These are phyloP conservation scores for Tagetes erecta DNA, from an alignment of 129 eudicot genomes.

Conservation along the genomic window DNA sequence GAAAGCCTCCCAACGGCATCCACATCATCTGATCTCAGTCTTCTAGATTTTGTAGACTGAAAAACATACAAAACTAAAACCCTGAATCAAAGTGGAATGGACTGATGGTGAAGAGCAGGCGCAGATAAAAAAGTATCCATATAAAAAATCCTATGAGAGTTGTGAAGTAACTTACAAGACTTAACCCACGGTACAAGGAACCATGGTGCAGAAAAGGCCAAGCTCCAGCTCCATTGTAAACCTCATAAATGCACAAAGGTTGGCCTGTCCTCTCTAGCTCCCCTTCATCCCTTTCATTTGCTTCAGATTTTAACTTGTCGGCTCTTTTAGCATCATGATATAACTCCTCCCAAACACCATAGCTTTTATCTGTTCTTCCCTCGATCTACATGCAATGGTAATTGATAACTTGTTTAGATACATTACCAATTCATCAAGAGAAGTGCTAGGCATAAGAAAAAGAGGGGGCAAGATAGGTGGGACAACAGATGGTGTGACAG, in stretches of 20 bases:
- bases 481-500: not conserved
- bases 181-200: constrained; percentile 92
- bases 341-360: constrained; percentile 89
- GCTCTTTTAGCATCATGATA: constrained; percentile 81
- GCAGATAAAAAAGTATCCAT: not conserved
- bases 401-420: constrained; percentile 27
- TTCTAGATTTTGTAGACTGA: constrained; percentile 68
- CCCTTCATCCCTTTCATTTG: constrained; percentile 96
- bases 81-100: constrained; percentile 4
- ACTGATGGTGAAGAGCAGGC: not conserved
- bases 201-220: constrained; percentile 99
- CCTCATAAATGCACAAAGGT: constrained; percentile 87
- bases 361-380: constrained; percentile 84
- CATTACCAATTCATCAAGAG: not conserved
- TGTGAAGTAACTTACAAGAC: constrained; percentile 65
- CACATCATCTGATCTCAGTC: constrained; percentile 90
- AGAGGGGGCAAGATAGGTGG: not conserved
- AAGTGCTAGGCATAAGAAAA: not conserved
- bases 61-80: constrained; percentile 24
- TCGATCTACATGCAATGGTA: constrained; percentile 55
- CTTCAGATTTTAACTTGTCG: constrained; percentile 77
- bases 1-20: constrained; percentile 92
- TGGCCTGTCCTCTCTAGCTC: constrained; percentile 96
- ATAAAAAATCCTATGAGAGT: not conserved
- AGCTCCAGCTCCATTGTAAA: constrained; percentile 86